phyloP scores from a whole-genome alignment of 2,329 filamentous ascomycete genomes.

The Aspergillus sp. region DNA sequence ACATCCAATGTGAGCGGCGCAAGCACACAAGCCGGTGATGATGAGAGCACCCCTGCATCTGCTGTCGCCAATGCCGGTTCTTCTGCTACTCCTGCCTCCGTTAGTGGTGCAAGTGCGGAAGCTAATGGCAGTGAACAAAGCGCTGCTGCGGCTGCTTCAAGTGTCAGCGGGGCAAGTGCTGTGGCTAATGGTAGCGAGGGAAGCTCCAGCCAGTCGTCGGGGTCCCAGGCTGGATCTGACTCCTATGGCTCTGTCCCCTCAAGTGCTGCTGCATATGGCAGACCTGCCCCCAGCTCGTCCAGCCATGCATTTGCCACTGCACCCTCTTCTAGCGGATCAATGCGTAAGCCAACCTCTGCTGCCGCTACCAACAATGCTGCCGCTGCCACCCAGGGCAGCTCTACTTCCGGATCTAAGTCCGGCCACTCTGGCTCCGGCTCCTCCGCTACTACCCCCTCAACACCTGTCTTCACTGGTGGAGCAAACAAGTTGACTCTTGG shows the following conservation, averaged over 20 bases:
- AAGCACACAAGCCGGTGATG: background rate
- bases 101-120: background rate
- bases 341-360: background rate
- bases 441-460: conserved; percentile 17
- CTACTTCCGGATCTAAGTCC: conserved; percentile 6
- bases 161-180: background rate
- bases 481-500: conserved; percentile 23
- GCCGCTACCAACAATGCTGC: background rate
- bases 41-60: background rate
- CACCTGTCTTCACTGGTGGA: conserved; percentile 28
- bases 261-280: background rate
- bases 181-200: background rate
- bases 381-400: background rate
- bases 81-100: background rate
- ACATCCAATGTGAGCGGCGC: background rate
- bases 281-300: background rate
- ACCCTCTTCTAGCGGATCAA: background rate
- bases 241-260: background rate
- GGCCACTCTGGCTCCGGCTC: conserved; percentile 4
- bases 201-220: background rate
- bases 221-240: background rate
- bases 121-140: background rate
- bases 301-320: background rate
- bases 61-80: background rate
- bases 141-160: background rate